phyloP scores from a whole-genome alignment of 2,329 filamentous ascomycete genomes.

The Epichloe sylvatica region DNA sequence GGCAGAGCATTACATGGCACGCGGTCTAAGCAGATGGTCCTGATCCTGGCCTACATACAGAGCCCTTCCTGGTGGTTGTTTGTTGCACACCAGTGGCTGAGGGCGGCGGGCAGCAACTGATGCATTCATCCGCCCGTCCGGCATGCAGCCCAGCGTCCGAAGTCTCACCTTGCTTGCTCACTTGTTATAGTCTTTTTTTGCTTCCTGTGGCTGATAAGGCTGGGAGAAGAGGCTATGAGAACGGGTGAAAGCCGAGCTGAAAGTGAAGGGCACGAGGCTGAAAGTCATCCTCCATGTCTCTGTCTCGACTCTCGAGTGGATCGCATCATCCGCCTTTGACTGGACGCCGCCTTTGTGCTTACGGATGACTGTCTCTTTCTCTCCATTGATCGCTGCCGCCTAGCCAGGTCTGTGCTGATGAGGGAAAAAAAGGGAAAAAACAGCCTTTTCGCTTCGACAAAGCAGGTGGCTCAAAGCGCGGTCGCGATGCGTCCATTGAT shows the following conservation, averaged over 20 bases:
- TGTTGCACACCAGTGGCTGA: conserved; percentile 2
- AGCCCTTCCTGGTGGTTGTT: background rate
- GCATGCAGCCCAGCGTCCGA: background rate
- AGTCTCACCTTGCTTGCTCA: background rate
- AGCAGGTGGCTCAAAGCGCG: background rate
- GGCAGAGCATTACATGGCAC: conserved; percentile 3
- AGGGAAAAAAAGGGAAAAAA: background rate
- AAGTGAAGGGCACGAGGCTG: conserved; percentile 2
- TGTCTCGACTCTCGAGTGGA: background rate
- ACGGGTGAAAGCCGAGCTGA: background rate
- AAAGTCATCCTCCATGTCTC: background rate
- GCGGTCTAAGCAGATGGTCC: conserved; percentile 6
- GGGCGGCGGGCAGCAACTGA: background rate
- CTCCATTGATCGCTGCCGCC: background rate
- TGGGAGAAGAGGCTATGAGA: background rate
- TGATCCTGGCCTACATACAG: background rate
- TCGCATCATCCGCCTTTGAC: conserved; percentile 1
- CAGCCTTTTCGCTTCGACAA: background rate
- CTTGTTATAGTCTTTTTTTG: background rate
- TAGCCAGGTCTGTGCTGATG: background rate
- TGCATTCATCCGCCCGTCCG: background rate
- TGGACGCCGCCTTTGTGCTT: conserved; percentile 1
- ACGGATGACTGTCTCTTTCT: background rate
- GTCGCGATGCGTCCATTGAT: background rate
- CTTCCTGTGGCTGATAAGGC: background rate